Percentiles rank a stretch among this genome's conserved stretches.
Conservation (phyloP, 2,329 filamentous ascomycete species). For the Fusarium newnesense region DNA sequence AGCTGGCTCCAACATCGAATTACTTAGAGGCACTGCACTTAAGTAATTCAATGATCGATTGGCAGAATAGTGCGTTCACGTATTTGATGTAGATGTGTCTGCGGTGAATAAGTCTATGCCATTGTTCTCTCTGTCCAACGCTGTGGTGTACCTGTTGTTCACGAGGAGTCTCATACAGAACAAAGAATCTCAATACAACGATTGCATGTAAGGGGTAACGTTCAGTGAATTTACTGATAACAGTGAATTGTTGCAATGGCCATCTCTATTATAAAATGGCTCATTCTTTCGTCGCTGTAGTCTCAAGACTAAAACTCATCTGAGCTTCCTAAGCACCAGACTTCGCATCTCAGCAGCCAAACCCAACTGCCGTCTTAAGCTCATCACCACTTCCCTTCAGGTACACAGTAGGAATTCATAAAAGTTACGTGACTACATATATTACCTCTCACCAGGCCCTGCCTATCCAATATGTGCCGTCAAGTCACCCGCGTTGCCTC, state of each 20-base stretch:
- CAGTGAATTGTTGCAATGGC: not conserved
- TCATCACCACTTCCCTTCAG: not conserved
- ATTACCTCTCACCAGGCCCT: not conserved
- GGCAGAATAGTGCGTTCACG: not conserved
- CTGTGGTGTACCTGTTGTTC: not conserved
- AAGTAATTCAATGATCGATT: not conserved
- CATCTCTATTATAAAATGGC: not conserved
- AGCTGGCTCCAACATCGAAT: not conserved
- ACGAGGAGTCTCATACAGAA: not conserved
- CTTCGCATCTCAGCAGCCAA: not conserved
- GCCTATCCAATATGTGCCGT: slow-evolving; percentile 8
- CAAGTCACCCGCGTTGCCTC: not conserved
- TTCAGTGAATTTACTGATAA: not conserved
- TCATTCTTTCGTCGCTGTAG: not conserved
- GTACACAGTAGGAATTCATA: not conserved
- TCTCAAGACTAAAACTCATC: not conserved
- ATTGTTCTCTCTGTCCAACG: not conserved
- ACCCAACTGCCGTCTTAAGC: not conserved
- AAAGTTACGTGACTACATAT: not conserved
- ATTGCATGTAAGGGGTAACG: not conserved
- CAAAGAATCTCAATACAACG: not conserved
- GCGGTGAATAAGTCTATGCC: not conserved
- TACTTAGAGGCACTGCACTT: not conserved
- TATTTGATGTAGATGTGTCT: not conserved
- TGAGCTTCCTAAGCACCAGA: not conserved